Percentiles rank a stretch among this genome's conserved stretches.
Evolutionary conservation across 2,329 filamentous ascomycete species (phyloP).

Genomic region (Ophiosphaerella narmari): DNA sequence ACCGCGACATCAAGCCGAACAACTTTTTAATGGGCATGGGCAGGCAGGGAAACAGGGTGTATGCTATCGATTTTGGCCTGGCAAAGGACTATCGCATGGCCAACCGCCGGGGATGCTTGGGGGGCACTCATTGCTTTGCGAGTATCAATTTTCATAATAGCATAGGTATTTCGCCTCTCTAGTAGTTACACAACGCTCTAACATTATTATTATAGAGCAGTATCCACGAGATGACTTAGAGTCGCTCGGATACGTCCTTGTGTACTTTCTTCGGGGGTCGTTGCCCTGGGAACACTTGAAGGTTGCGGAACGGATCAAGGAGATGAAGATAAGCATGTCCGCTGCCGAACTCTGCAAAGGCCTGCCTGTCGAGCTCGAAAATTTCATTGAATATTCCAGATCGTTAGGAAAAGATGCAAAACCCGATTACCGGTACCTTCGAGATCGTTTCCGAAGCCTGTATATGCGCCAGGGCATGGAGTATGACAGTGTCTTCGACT

Average conservation of each 20-base stretch:
- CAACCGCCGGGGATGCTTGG: conserved; percentile 62
- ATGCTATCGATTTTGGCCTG: conserved; percentile 97
- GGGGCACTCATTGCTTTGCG: conserved; percentile 93
- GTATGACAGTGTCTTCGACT: no score
- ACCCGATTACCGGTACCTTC: no score
- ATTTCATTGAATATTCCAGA: no score
- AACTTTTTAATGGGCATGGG: conserved; percentile 99
- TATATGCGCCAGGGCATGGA: no score
- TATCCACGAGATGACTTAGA: conserved; percentile 99
- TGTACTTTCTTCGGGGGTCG: conserved; percentile 99
- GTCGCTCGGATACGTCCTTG: conserved; percentile 97
- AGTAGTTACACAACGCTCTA: no score
- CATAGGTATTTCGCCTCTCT: conserved; percentile 64
- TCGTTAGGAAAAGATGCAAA: no score
- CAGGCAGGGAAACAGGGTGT: conserved; percentile 99
- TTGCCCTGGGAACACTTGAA: conserved; percentile 93
- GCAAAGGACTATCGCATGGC: conserved; percentile 99
- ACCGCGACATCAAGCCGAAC: conserved; percentile 99
- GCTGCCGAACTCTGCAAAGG: no score
- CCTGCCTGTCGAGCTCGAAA: no score
- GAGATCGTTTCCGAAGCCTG: no score
- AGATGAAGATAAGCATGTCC: no score
- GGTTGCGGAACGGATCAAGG: no score
- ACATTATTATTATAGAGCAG: conserved; percentile 67
- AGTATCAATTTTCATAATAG: conserved; percentile 98